Conservation (phyloP, 352 stramenopile genomes). For the Pythium apleroticum region DNA sequence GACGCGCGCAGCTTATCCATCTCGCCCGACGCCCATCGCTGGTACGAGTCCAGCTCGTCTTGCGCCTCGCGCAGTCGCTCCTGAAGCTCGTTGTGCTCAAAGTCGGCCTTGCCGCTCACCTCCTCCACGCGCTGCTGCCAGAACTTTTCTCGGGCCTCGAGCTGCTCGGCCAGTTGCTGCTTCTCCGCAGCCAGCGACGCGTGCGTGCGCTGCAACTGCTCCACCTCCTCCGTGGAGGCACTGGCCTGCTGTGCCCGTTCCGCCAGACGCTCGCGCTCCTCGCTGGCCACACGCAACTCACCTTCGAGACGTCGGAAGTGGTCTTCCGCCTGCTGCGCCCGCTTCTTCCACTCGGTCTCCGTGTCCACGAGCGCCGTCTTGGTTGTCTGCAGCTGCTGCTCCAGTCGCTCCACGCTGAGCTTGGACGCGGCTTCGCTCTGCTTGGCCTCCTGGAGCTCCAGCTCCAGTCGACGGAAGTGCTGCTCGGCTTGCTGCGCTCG, state of each 20-base stretch:
- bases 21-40: constrained; percentile 52
- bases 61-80: constrained; percentile 48
- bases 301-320: constrained; percentile 19
- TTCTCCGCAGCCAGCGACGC: constrained; percentile 26
- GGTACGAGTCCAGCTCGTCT: constrained; percentile 47
- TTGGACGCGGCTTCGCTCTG: constrained; percentile 28
- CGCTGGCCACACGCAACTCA: constrained; percentile 12
- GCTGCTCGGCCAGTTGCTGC: constrained; percentile 36
- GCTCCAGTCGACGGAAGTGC: constrained; percentile 18
- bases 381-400: constrained; percentile 33
- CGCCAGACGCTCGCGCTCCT: constrained; percentile 12
- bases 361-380: constrained; percentile 31
- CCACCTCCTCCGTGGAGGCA: constrained; percentile 9
- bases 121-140: constrained; percentile 46
- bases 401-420: constrained; percentile 30
- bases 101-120: constrained; percentile 23
- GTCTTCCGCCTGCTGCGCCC: constrained; percentile 16
- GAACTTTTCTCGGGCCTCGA: constrained; percentile 27
- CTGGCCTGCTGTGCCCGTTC: constrained; percentile 9
- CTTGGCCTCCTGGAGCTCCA: constrained; percentile 19
- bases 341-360: constrained; percentile 25
- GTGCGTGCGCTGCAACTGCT: constrained; percentile 28
- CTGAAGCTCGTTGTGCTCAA: constrained; percentile 42
- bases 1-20: constrained; percentile 46
- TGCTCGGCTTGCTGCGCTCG: constrained; percentile 24